phyloP scores from a whole-genome alignment of 352 stramenopile genomes.

The Pythium sukuiense region DNA sequence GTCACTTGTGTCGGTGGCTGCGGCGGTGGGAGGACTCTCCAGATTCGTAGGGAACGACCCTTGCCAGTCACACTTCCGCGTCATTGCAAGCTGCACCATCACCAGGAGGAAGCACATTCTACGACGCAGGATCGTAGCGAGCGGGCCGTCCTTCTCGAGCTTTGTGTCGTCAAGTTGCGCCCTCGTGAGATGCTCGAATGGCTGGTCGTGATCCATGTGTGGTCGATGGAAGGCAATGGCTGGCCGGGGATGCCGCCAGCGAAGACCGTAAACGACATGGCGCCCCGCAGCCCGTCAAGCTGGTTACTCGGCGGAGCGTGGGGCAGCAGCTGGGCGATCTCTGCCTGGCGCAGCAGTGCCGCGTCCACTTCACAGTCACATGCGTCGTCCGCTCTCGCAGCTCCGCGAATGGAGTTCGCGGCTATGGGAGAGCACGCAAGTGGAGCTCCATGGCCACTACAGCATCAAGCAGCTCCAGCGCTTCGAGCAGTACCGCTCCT shows the following conservation, averaged over 20 bases:
- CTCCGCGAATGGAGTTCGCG: not conserved
- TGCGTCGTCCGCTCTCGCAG: not conserved
- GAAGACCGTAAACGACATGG: conserved; percentile 9
- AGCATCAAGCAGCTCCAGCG: conserved; percentile 6
- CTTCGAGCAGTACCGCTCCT: not conserved
- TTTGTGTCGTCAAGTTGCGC: conserved; percentile 1
- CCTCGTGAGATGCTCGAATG: conserved; percentile 14
- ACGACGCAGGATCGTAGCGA: not conserved
- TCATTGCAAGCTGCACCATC: conserved; percentile 11
- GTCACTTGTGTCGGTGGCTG: not conserved
- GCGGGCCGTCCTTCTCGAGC: not conserved
- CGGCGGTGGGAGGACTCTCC: not conserved
- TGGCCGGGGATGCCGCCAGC: conserved; percentile 3
- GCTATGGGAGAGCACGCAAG: conserved; percentile 18
- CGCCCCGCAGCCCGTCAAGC: too few species aligned
- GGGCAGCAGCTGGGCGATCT: not conserved
- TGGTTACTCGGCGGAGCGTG: not conserved
- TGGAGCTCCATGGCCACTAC: conserved; percentile 24
- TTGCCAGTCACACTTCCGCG: conserved; percentile 10
- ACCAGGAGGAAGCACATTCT: conserved; percentile 4
- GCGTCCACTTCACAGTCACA: not conserved
- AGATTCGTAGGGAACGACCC: not conserved
- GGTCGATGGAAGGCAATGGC: not conserved
- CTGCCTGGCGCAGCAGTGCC: not conserved
- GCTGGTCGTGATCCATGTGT: conserved; percentile 17